These are phyloP conservation scores for Ceratobasidium theobromae DNA, from an alignment of 1,284 basidiomycete genomes.

Conservation along the genomic window DNA sequence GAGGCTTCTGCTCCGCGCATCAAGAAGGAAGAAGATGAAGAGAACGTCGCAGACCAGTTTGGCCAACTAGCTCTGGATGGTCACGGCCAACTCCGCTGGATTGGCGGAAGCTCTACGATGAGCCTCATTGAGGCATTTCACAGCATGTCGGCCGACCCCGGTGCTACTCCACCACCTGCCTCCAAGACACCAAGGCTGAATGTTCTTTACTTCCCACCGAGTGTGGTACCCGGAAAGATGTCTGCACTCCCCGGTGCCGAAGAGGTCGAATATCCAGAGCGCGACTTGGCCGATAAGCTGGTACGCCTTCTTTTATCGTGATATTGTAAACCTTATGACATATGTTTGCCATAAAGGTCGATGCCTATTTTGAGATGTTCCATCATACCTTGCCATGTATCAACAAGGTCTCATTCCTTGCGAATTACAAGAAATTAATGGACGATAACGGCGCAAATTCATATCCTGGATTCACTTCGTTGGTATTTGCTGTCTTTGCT, in stretches of 20 bases:
- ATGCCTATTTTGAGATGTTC: conserved; percentile 79
- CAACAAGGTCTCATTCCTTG: conserved; percentile 78
- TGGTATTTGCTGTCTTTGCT: conserved; percentile 82
- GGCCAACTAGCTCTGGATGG: conserved; percentile 86
- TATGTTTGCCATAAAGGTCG: conserved; percentile 55
- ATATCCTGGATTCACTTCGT: conserved; percentile 70
- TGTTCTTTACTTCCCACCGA: conserved; percentile 85
- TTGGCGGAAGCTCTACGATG: conserved; percentile 87
- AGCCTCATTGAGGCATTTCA: conserved; percentile 87
- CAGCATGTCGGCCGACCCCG: conserved; percentile 40
- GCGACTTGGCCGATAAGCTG: conserved; percentile 80
- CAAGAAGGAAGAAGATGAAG: conserved; percentile 51
- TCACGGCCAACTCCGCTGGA: conserved; percentile 88
- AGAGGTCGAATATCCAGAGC: conserved; percentile 82
- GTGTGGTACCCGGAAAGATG: conserved; percentile 84
- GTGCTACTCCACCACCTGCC: conserved; percentile 29
- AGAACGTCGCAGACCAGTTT: conserved; percentile 72
- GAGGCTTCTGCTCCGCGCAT: conserved; percentile 40
- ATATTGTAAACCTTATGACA: conserved; percentile 22
- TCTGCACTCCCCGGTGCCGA: conserved; percentile 78
- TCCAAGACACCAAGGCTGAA: conserved; percentile 40
- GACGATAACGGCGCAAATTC: conserved; percentile 54
- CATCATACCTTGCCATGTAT: conserved; percentile 84
- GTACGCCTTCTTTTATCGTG: conserved; percentile 46
- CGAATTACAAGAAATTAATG: conserved; percentile 71